Percentiles rank a stretch among this genome's conserved stretches.
These are phyloP conservation scores for Fagus crenata DNA, from an alignment of 306 rosid species.

Conservation along the genomic window DNA sequence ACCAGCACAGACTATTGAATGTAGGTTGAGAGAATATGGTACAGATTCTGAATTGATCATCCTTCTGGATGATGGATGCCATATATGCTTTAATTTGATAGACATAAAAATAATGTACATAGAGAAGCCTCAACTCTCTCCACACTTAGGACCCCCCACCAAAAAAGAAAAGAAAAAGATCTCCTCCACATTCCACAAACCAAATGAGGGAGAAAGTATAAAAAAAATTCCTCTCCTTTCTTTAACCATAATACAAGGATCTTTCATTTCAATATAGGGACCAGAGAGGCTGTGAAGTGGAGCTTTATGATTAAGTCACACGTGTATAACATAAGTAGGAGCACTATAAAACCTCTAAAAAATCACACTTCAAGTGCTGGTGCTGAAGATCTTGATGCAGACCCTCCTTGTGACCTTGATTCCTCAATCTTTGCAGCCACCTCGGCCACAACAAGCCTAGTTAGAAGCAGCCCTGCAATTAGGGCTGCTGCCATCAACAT, in stretches of 20 bases:
- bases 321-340: not conserved
- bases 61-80: constrained; percentile 13
- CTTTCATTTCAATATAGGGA: constrained; percentile 8
- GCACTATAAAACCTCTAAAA: not conserved
- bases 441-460: constrained; percentile 79
- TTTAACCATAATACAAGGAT: constrained; percentile 15
- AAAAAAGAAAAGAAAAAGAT: not conserved
- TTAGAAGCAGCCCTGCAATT: constrained; percentile 82
- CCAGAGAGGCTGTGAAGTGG: constrained; percentile 30
- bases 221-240: constrained; percentile 38
- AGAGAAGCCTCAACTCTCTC: not conserved
- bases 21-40: constrained; percentile 20
- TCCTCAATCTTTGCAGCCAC: constrained; percentile 71
- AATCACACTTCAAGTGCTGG: constrained; percentile 42
- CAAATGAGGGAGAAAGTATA: constrained; percentile 28
- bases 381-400: constrained; percentile 31
- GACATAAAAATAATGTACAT: constrained; percentile 31
- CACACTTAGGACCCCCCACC: not conserved
- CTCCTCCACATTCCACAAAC: constrained; percentile 11
- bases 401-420: constrained; percentile 46
- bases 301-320: constrained; percentile 20
- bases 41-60: constrained; percentile 23
- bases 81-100: constrained; percentile 26
- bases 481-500: constrained; percentile 94
- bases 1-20: not conserved